phyloP scores from a whole-genome alignment of 306 rosid genomes.

The Sicyos edulis region DNA sequence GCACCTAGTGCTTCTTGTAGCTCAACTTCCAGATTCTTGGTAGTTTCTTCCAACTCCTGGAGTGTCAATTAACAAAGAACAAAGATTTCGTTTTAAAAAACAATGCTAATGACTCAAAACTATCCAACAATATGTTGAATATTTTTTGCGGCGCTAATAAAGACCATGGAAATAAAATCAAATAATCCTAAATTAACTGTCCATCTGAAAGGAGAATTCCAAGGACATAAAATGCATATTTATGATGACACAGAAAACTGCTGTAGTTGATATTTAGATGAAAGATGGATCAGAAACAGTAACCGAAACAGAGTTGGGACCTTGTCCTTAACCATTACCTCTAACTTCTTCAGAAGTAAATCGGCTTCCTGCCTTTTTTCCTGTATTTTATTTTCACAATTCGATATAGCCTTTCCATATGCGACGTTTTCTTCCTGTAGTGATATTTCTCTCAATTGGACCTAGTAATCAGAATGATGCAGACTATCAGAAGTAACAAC shows the following conservation, averaged over 20 bases:
- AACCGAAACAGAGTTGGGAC: conserved; percentile 1
- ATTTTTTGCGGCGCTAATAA: neutral
- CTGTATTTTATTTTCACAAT: conserved; percentile 55
- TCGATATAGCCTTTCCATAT: conserved; percentile 50
- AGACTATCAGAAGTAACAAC: neutral
- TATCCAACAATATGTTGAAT: neutral
- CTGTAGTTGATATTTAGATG: neutral
- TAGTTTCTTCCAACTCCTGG: conserved; percentile 68
- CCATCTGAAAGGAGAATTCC: neutral
- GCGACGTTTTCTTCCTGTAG: conserved; percentile 74
- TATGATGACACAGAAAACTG: neutral
- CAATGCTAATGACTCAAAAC: neutral
- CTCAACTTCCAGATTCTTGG: conserved; percentile 47
- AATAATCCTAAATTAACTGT: neutral
- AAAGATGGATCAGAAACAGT: neutral
- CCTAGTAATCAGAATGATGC: conserved; percentile 34
- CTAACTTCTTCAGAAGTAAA: conserved; percentile 41
- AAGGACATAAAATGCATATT: neutral
- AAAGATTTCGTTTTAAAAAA: neutral
- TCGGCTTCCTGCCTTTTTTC: conserved; percentile 62
- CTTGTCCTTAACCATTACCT: conserved; percentile 38
- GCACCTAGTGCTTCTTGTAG: conserved; percentile 37
- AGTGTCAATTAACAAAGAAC: conserved; percentile 19
- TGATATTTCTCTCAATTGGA: conserved; percentile 69
- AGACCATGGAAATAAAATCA: neutral